Evolutionary conservation across 768 basidiomycete species (phyloP).

Genomic region (Lactarius sanguifluus): DNA sequence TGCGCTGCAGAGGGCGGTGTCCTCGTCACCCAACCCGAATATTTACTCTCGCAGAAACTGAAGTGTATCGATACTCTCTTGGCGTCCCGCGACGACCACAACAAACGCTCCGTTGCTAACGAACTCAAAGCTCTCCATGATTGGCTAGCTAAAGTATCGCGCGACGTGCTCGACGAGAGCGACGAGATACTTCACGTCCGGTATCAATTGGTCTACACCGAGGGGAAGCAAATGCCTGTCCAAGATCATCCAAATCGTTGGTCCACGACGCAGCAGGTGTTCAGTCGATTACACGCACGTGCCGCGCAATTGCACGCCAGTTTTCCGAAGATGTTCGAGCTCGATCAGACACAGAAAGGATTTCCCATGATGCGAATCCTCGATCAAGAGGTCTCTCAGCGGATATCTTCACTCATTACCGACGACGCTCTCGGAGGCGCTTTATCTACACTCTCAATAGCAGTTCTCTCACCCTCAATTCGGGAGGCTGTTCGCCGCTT

Average conservation of each 20-base stretch:
- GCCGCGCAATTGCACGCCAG: conserved; percentile 11
- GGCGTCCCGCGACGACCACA: background rate
- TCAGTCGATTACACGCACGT: conserved; percentile 35
- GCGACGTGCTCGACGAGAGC: conserved; percentile 23
- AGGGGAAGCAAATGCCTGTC: conserved; percentile 40
- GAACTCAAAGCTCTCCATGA: conserved; percentile 1
- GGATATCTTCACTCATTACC: too few species aligned
- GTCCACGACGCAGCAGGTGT: conserved; percentile 42
- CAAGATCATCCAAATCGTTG: conserved; percentile 47
- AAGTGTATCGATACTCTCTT: conserved; percentile 43
- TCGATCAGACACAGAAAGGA: too few species aligned
- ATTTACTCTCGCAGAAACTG: conserved; percentile 51
- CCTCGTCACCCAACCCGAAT: conserved; percentile 51
- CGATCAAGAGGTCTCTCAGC: too few species aligned
- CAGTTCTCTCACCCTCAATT: too few species aligned
- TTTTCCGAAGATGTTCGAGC: too few species aligned
- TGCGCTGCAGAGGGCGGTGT: conserved; percentile 45
- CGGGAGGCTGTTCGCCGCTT: too few species aligned
- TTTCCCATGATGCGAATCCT: too few species aligned
- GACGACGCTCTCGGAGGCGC: too few species aligned
- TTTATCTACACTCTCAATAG: too few species aligned
- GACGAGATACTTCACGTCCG: conserved; percentile 44
- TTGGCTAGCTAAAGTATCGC: conserved; percentile 1
- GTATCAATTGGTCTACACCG: conserved; percentile 50
- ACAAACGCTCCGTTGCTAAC: background rate